Percentiles rank a stretch among this genome's conserved stretches.
phyloP scores from a whole-genome alignment of 139 green algal species.

The Chlamydomonas schloesseri region DNA sequence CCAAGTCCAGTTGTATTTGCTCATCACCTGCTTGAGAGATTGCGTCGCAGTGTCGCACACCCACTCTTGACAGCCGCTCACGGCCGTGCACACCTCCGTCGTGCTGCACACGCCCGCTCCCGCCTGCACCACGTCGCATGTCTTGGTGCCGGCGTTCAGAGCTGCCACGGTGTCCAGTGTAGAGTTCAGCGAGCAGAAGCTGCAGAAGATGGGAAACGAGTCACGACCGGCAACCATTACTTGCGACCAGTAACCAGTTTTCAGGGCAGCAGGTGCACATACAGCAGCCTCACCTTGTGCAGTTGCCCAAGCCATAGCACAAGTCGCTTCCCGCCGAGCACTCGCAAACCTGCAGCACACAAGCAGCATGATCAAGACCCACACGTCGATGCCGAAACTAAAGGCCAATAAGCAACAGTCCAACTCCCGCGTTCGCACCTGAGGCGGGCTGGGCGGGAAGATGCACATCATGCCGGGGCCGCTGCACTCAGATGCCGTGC shows the following conservation, averaged over 20 bases:
- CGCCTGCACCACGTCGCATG: neutral
- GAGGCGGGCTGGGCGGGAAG: neutral
- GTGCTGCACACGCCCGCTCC: neutral
- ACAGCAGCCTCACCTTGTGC: neutral
- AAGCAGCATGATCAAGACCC: too few relatives aligned
- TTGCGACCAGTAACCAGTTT: too few relatives aligned
- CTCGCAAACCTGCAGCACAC: neutral
- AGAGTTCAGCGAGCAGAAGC: neutral
- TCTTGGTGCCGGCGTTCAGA: neutral
- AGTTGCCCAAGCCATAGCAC: neutral
- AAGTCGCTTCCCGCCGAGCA: conserved; percentile 1
- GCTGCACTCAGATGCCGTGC: neutral
- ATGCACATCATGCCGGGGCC: neutral
- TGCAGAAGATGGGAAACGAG: too few relatives aligned
- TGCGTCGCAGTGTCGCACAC: neutral
- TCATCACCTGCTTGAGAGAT: neutral
- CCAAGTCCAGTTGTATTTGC: too few relatives aligned
- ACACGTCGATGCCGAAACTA: too few relatives aligned
- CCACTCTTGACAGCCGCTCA: neutral
- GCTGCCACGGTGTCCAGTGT: neutral
- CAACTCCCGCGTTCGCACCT: too few relatives aligned
- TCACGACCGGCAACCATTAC: too few relatives aligned
- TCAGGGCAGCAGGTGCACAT: too few relatives aligned
- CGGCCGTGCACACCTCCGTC: neutral
- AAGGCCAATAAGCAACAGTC: too few relatives aligned